Evolutionary conservation across 495 filamentous ascomycete species (phyloP), one percentile per base, ranked within the genome.

Genomic region (Neurospora sp.): DNA sequence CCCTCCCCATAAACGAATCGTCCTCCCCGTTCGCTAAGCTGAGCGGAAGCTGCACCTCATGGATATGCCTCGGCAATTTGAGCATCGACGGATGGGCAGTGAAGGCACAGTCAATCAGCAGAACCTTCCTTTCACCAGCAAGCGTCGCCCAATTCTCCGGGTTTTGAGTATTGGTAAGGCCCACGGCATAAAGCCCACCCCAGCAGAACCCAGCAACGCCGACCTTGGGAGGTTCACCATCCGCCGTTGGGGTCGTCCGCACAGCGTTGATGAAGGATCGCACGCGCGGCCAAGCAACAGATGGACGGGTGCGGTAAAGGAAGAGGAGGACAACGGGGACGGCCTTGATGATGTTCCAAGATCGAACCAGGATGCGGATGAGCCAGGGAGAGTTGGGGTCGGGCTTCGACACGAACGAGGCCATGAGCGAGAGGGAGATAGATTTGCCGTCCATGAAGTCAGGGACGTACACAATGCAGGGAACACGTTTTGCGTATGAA

Each of bases 171-270:
- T 82, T 78, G 4, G 82, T 81, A 7, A 89, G 80, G 20, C 80
- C 72, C 5, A 86, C 73, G 0, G 83, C 77, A 73, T 87, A 82
- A 71, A 84, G 85, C 3, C 88, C 89, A 41, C 89, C 89, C 88
- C 87, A 90, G 77, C 88, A 90, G 75, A 87, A 90, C 0, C 89
- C 89, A 0, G 87, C 85, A 1, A 81, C 82, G 39, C 84, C 86
- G 65, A 90, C 69, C 65, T 74, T 76, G 70, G 53, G 3, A 35
- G 71, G 42, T 14, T 10, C 35, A 20, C 72, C 71, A 2, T 18
- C 14, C 3, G 68, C 74, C 35, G 74, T 6, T 74, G 71, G 76
- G 77, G 69, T 73, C 72, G 44, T 74, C 71, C 87, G 85, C 1
- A 89, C 70, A 2, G 80, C 72, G 71, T 77, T 70, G 75, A 90